Base-by-base conservation (phyloP, 305 asterid species). In the Fraxinus dipetala region DNA sequence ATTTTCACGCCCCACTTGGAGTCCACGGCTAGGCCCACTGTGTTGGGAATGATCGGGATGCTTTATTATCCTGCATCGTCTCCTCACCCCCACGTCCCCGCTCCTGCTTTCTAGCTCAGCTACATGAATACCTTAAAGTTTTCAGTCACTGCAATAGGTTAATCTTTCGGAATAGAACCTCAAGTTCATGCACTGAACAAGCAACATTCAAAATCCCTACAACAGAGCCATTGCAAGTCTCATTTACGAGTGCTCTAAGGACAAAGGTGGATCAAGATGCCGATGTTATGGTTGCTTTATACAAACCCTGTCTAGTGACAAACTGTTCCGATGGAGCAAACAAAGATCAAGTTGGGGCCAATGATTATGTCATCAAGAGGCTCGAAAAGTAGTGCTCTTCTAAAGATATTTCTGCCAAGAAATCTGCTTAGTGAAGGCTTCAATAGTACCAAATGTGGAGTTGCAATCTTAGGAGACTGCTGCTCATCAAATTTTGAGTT, bases 1-100 rank as follows among this genome's bases (percentile, higher is more conserved):
- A 87, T 95, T 86, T 91, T 91, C 83, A 92, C 98, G 24, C 98
- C 98, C 24, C 97, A 89, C 10, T 90, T 70, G 96, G 92, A n/a
- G 92, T 91, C 3, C 97, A 92, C 75, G 98, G 98, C 18, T 73
- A 65, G 78, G 88, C 91, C 48, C 97, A 93, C 30, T 92, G 96
- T 24, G 67, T 89, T 45, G 98, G 83, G 2, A 89, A 88, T 30
- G 94, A 93, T 18, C 83, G 86, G 13, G 97, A 92, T 6, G 89
- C 90, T 11, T 10, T 95, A 30, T 78, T 95, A n/a, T 70, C 93
- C 80, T 87, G 86, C 84, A 86, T 95, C 84, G 83, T 80, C 0
- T 75, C 94, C 3, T 96, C 93, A 1, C 86, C 90, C 4, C 88
- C n/a, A 95, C 77, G 48, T 80, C 83, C 91, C 97, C 75, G 88